Evolutionary conservation across 805 yeast species (phyloP).

Genomic region (Tetrapisispora phaffii): DNA sequence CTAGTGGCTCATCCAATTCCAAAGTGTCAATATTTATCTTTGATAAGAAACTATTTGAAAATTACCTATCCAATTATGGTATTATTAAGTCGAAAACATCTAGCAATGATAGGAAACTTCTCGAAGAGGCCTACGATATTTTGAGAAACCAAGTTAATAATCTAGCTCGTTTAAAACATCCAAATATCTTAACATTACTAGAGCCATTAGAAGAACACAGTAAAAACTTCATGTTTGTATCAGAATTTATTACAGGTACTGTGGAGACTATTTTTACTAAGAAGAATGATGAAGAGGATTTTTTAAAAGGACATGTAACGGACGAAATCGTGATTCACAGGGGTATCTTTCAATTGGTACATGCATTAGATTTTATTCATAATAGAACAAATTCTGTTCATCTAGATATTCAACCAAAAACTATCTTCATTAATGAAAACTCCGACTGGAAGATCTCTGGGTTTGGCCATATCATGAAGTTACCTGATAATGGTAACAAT

Average conservation of each 20-base stretch:
- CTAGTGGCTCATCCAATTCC: constrained; percentile 26
- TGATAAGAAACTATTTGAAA: constrained; percentile 68
- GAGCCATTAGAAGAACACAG: constrained; percentile 89
- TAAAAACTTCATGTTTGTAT: constrained; percentile 66
- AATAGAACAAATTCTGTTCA: constrained; percentile 66
- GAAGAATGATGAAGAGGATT: constrained; percentile 21
- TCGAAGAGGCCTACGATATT: constrained; percentile 55
- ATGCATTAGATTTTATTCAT: constrained; percentile 77
- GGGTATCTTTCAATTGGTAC: constrained; percentile 70
- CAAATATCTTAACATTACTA: constrained; percentile 68
- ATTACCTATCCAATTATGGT: constrained; percentile 41
- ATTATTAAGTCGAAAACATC: constrained; percentile 35
- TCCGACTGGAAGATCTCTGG: constrained; percentile 95
- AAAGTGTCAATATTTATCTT: constrained; percentile 77
- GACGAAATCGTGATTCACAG: constrained; percentile 70
- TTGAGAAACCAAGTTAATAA: constrained; percentile 60
- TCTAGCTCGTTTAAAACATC: constrained; percentile 78
- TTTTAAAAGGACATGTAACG: constrained; percentile 36
- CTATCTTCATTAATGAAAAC: constrained; percentile 66
- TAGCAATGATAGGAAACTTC: constrained; percentile 34
- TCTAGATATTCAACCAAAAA: constrained; percentile 65
- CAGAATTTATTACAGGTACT: constrained; percentile 63
- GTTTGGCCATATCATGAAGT: constrained; percentile 39
- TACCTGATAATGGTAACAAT: constrained; percentile 39
- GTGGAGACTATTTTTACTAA: constrained; percentile 35